Evolutionary conservation across 768 basidiomycete species (phyloP), one percentile per base, ranked within the genome.

Genomic region (Lentinula detonsa): DNA sequence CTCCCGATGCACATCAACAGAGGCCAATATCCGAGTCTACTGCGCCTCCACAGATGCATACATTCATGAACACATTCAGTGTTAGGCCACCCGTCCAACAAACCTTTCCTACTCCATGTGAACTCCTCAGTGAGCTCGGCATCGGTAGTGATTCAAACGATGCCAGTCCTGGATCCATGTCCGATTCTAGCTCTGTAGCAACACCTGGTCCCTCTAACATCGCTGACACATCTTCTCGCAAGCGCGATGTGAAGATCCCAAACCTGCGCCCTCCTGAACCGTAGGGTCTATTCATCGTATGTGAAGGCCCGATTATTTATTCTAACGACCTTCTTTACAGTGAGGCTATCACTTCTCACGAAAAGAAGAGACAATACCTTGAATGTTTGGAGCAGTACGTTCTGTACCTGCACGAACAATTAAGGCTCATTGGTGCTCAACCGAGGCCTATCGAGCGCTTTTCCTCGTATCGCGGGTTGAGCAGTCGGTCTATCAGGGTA

Each of bases 271-370:
- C 81, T 5, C 86, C 84, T 16, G 87, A 87, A 67, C 85, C 84
- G 86, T 86, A 65, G 60, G 84, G 75, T 0, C 21, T 46, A 35
- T 50, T 48, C 49, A 2, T 18, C 37, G 21, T 23, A 10, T 57
- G 23, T n/a, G 21, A 5, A 34, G 7, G 16, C 16, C 5, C 9
- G 31, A 33, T 15, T 50, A 13, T 13, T 42, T 3, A 21, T 46
- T 10, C 10, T 48, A 5, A 18, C 60, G 33, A 37, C 48, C 23
- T 23, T 13, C 16, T 61, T 13, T 58, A 13, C 59, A 87, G 86
- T 1, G 88, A 90, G 55, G 78, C 78, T n/a, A 89, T 91, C 59
- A 86, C 88, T 2, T 88, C 87, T 5, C 88, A 91, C 65, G 88
- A 90, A 66, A 90, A 90, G 67, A 90, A 90, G 65, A 74, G 88